Evolutionary conservation across 1,139 yeast species (phyloP), one percentile per base, ranked within the genome.

Genomic region (Hyphopichia wangnamkhiaoensis): DNA sequence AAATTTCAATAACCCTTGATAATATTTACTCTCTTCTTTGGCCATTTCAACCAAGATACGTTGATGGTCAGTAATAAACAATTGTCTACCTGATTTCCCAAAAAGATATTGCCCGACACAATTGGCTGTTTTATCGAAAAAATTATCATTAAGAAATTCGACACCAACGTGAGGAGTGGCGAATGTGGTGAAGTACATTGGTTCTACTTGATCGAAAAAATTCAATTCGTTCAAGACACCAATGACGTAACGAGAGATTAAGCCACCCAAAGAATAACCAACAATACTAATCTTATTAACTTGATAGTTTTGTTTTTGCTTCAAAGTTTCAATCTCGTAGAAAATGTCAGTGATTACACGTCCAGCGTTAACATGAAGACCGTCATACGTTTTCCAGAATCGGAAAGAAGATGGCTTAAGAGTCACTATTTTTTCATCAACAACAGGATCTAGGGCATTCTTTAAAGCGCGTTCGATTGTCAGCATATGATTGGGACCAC

Each of bases 121-220:
- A 50, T 85, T 86, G 38, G 86, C 65, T 1, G 77, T 37, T 12
- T 57, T 51, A 40, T 80, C 76, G 42, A 75, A 64, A 9, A 72
- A 42, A 9, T 68, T 59, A 9, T 65, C 59, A 14, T 61, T 61
- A 51, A 68, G 74, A 50, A 77, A 78, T 33, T 72, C 73, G 10
- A 85, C 75, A 0, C 96, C 96, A 6, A 88, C 67, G 63, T 91
- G 97, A 1, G 98, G 98, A 1, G 96, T 83, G 2, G 97, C 97
- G 67, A 90, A 84, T 0, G 96, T 86, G 13, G 90, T 74, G 54
- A 84, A 84, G 37, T 80, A 65, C 2, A 76, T 63, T 0, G 96
- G 96, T 47, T 74, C 65, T 14, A 88, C 76, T 2, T 52, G 53
- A 2, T 80, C 74, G 49, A 88, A 88, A 44, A 82, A 71, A 0